Evolutionary conservation across 805 yeast genomes (phyloP).

Genomic region (Wickerhamiella galacta): DNA sequence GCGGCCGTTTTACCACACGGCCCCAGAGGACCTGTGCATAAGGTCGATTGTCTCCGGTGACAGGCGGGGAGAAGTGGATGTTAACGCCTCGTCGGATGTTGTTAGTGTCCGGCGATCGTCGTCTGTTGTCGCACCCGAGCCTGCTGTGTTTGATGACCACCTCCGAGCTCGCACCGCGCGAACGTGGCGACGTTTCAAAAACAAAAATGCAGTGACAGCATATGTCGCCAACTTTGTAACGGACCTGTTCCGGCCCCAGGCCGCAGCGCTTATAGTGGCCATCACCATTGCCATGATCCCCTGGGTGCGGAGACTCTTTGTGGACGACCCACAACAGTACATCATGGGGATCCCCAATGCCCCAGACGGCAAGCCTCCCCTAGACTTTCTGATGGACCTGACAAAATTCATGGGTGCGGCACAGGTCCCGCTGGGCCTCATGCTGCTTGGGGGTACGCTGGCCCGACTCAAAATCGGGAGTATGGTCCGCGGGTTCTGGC

Average conservation of each 20-base stretch:
- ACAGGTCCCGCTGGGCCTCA: slow-evolving; percentile 71
- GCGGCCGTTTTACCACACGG: background rate
- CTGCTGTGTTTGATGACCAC: too few relatives aligned
- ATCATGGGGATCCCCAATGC: slow-evolving; percentile 43
- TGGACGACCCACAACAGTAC: slow-evolving; percentile 27
- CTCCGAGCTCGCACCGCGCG: background rate
- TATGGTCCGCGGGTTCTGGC: slow-evolving; percentile 51
- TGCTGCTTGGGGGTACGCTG: slow-evolving; percentile 74
- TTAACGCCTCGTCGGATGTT: slow-evolving; percentile 4
- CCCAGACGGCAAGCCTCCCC: slow-evolving; percentile 71
- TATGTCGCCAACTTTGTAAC: slow-evolving; percentile 28
- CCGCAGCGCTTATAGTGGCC: slow-evolving; percentile 49
- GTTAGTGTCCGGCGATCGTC: slow-evolving; percentile 1
- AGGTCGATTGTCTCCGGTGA: background rate
- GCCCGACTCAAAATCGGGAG: slow-evolving; percentile 47
- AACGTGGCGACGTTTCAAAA: slow-evolving; percentile 10
- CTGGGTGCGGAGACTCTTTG: slow-evolving; percentile 57
- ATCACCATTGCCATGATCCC: slow-evolving; percentile 69
- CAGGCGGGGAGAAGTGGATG: background rate
- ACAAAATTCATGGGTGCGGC: slow-evolving; percentile 71
- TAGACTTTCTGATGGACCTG: slow-evolving; percentile 72
- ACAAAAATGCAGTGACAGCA: slow-evolving; percentile 6
- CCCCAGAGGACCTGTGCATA: background rate
- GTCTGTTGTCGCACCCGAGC: background rate
- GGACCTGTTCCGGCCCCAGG: slow-evolving; percentile 41